These are phyloP conservation scores for Corylus heterophylla DNA, from an alignment of 306 rosid genomes.

Conservation along the genomic window DNA sequence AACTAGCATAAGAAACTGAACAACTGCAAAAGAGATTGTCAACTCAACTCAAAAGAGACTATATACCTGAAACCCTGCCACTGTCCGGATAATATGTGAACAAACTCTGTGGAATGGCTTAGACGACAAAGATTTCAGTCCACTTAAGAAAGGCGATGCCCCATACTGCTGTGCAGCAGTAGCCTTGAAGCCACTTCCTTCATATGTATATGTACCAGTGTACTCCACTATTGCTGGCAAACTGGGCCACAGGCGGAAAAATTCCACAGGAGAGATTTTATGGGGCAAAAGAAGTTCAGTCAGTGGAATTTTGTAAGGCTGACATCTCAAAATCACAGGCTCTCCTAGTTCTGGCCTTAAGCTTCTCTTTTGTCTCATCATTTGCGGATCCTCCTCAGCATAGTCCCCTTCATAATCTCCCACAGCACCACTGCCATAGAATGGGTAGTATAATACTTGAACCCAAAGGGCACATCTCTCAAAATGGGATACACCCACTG, in stretches of 20 bases:
- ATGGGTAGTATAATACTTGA: conserved; percentile 95
- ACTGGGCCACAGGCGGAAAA: conserved; percentile 98
- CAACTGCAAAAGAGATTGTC: background rate
- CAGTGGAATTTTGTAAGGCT: conserved; percentile 86
- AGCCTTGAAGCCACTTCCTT: conserved; percentile 98
- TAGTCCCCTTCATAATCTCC: conserved; percentile 94
- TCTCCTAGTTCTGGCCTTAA: conserved; percentile 95
- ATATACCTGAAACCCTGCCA: conserved; percentile 97
- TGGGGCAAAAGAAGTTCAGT: conserved; percentile 93
- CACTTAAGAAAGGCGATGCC: conserved; percentile 93
- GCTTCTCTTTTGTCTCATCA: conserved; percentile 91
- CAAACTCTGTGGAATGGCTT: conserved; percentile 99
- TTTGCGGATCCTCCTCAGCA: conserved; percentile 92
- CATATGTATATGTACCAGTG: conserved; percentile 94
- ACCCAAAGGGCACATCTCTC: conserved; percentile 98
- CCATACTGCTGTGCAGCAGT: conserved; percentile 99
- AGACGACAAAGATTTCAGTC: conserved; percentile 86
- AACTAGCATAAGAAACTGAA: background rate
- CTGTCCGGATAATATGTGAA: conserved; percentile 90
- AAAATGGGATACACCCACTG: conserved; percentile 94
- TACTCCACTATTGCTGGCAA: conserved; percentile 88
- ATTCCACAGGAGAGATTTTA: conserved; percentile 92
- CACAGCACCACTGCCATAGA: conserved; percentile 90
- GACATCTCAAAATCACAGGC: conserved; percentile 97
- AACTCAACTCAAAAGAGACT: background rate